Evolutionary conservation across 768 basidiomycete species (phyloP), one percentile per base, ranked within the genome.

Genomic region (Lactifluus pinguis): DNA sequence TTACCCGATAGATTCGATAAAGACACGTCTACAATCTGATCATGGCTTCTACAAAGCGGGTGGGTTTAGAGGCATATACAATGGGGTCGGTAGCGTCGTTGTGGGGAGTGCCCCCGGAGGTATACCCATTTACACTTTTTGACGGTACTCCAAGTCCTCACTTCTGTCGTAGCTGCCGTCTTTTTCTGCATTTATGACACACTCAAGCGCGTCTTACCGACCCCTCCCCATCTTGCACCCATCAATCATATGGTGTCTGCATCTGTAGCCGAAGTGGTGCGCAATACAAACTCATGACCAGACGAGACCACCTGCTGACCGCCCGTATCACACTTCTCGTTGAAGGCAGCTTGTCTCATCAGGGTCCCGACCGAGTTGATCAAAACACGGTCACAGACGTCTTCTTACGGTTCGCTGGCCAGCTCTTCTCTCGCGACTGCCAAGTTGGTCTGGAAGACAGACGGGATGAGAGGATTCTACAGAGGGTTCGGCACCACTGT

Each of bases 91-190:
- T 30, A 95, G 93, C 70, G 94, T 98, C 7, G 83, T 92, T 6
- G 86, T 98, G 19, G 95, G 95, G 19, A 93, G 93, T 69, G 93
- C 95, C 17, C 95, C 95, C 0, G 95, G 95, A 73, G 95, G 95
- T 95, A 70, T 64, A 76, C 58, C 17, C 17, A 32, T 32, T 25
- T 53, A 11, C 14, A 14, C 15, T 19, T 21, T 47, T 29, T 32
- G 8, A 15, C 11, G 21, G 42, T 41, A 34, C 8, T 51, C 49
- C 49, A 34, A 10, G 11, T 25, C n/a, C 42, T 30, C 19, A 6
- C 34, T 32, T 5, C 15, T 39, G 8, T 55, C n/a, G 29, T 68
- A 98, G 97, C 97, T 60, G 94, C 95, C 5, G 83, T 83, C 0
- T 99, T 99, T 79, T 99, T 99, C 73, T 88, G 89, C 19, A 90